Conservation (phyloP, 2,329 filamentous ascomycete genomes). For the Cryphonectria radicalis region DNA sequence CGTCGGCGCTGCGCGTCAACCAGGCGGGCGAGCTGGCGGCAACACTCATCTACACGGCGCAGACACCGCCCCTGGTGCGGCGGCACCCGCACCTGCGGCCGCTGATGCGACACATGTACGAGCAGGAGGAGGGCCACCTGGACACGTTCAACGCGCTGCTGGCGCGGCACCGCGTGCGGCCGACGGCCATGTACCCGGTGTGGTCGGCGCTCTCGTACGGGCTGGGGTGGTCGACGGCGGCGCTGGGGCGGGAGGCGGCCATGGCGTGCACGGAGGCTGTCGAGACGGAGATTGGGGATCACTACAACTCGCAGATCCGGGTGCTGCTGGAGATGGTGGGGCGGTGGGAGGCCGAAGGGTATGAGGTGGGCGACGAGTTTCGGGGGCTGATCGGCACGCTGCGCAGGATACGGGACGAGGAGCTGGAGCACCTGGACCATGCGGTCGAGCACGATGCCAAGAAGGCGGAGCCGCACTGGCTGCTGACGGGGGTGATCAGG, state of each 20-base stretch:
- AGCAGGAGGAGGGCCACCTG: constrained; percentile 90
- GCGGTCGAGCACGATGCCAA: constrained; percentile 93
- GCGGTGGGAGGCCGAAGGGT: constrained; percentile 75
- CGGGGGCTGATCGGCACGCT: constrained; percentile 73
- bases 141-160: constrained; percentile 82
- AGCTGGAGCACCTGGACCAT: constrained; percentile 94
- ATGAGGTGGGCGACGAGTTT: constrained; percentile 80
- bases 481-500: constrained; percentile 84
- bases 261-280: constrained; percentile 99
- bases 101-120: constrained; percentile 97
- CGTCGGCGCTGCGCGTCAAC: constrained; percentile 87
- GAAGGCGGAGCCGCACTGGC: constrained; percentile 85
- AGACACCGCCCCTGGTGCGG: constrained; percentile 79
- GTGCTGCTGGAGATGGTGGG: constrained; percentile 79
- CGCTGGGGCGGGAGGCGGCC: constrained; percentile 88
- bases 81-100: constrained; percentile 86
- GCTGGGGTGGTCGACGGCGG: constrained; percentile 85
- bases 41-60: constrained; percentile 88
- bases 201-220: constrained; percentile 82
- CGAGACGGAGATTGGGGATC: constrained; percentile 94
- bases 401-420: constrained; percentile 87
- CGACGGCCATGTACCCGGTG: constrained; percentile 88
- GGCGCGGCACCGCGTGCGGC: constrained; percentile 84
- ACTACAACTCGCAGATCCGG: constrained; percentile 93
- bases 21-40: constrained; percentile 98